phyloP scores from a whole-genome alignment of 1,139 yeast genomes.

The Pichia sp. region DNA sequence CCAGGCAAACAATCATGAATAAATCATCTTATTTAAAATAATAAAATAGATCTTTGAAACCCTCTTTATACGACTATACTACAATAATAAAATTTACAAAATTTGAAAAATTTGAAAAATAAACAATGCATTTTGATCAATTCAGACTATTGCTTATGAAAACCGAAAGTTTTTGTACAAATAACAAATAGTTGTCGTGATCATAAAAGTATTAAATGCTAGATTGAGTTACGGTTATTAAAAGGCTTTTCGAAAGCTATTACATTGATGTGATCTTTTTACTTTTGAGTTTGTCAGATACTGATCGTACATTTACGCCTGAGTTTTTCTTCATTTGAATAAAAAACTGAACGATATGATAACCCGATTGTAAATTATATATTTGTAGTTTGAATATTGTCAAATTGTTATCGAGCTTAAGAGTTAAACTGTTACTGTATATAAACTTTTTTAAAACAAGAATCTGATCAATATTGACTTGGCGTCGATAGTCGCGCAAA shows the following conservation, averaged over 20 bases:
- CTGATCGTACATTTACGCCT: conserved; percentile 13
- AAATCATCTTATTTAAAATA: background rate
- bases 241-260: background rate
- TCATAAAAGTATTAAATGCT: background rate
- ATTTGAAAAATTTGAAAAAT: background rate
- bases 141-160: background rate
- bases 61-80: background rate
- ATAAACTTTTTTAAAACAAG: background rate
- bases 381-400: no score
- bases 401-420: no score
- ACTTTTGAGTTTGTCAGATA: conserved; percentile 14
- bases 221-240: background rate
- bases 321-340: no score
- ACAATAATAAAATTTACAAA: background rate
- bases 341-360: no score
- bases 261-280: no score
- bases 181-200: background rate
- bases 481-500: background rate
- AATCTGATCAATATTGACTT: background rate
- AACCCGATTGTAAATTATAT: no score
- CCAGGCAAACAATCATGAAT: conserved; percentile 20
- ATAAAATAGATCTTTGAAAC: background rate
- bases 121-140: background rate
- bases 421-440: no score
- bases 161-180: background rate